Base-by-base conservation (phyloP, 192 early-diverging fungal genomes). In the Rhizoclosmatium sp. region DNA sequence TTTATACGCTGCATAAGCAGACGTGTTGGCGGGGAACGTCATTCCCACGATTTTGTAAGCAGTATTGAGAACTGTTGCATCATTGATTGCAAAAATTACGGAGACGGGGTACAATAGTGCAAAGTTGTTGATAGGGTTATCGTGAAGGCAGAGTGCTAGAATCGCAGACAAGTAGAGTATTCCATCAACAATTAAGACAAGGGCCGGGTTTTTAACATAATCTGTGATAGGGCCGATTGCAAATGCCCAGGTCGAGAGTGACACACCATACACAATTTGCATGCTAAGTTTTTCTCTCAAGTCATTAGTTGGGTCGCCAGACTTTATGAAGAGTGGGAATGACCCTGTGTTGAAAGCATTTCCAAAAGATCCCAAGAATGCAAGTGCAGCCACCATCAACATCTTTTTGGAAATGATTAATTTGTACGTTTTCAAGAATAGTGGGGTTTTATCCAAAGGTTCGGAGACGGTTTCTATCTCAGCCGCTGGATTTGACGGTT, bases 221-320 rank as follows among this genome's bases (percentile, higher is more conserved):
- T 78, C 77, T 10, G 77, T 69, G 69, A 78, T 71, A 16, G 77
- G 59, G 19, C 77, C 77, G 59, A 78, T 78, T 12, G 40, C 47
- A 46, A 78, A 78, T 39, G 68, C n/a, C 10, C 54, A 12, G n/a
- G 69, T 2, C 40, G 47, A 71, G 16, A 60, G 42, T 19, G 67
- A 21, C 3, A 59, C 56, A 2, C 77, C 77, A 39, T 69, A 70
- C 5, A 44, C 68, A 44, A 68, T 42, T 41, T 23, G 9, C 5
- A 78, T 19, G 45, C 71, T 71, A 9, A 78, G 69, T 62, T 67
- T 78, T 14, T 31, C 12, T 9, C 66, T 21, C 23, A 78, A 47
- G 41, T 70, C 68, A 47, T 12, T 68, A 1, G 23, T 21, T 21
- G 67, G 19, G 31, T n/a, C 7, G 45, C 40, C 72, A 16, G 72